These are phyloP conservation scores for Aspergillus bridgeri DNA, from an alignment of 495 filamentous ascomycete species.

Conservation along the genomic window DNA sequence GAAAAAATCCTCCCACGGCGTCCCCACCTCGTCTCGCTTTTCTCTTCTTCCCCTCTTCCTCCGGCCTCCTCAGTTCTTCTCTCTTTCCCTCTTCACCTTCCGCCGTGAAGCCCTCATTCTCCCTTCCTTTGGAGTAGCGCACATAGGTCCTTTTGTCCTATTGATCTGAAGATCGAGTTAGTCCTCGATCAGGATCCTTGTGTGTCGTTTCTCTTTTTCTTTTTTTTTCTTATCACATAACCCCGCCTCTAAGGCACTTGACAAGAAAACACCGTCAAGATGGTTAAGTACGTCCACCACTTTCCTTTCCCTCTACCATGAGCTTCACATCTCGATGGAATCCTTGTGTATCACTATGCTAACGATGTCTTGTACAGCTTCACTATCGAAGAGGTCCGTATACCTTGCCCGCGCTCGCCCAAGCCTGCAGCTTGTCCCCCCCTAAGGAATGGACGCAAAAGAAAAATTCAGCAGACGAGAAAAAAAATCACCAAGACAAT, in stretches of 20 bases:
- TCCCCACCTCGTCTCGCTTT: constrained; percentile 36
- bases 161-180: constrained; percentile 46
- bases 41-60: constrained; percentile 35
- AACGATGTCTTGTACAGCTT: constrained; percentile 63
- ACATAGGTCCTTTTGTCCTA: constrained; percentile 39
- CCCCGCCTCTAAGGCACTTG: constrained; percentile 45
- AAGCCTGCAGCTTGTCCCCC: neutral
- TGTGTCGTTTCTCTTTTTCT: constrained; percentile 38
- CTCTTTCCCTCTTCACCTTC: constrained; percentile 26
- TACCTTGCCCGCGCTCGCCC: neutral
- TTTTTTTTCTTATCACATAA: constrained; percentile 22
- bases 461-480: neutral
- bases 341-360: constrained; percentile 16
- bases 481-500: neutral
- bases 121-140: constrained; percentile 41
- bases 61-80: constrained; percentile 17
- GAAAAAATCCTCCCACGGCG: constrained; percentile 18
- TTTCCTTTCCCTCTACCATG: neutral
- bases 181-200: constrained; percentile 46
- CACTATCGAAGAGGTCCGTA: constrained; percentile 90
- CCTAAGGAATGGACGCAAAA: neutral
- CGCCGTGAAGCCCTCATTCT: constrained; percentile 25
- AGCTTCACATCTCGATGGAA: neutral
- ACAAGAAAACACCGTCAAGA: constrained; percentile 77
- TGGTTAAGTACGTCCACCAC: constrained; percentile 91